phyloP scores from a whole-genome alignment of 345 rosid genomes.

The Salix arbutifolia region DNA sequence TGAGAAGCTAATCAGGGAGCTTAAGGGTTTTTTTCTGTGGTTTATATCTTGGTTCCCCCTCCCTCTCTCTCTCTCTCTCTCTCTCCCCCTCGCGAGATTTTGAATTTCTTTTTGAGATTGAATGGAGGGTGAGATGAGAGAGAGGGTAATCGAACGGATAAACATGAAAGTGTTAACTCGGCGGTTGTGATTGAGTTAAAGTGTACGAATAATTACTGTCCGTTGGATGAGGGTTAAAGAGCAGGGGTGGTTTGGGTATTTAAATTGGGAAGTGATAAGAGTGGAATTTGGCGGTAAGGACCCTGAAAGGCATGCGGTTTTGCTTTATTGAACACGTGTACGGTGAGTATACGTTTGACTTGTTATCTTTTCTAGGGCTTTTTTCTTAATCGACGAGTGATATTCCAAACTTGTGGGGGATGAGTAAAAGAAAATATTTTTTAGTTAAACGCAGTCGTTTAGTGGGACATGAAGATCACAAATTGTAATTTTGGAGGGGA shows the following conservation, averaged over 20 bases:
- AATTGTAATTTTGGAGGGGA: too few relatives aligned
- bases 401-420: conserved; percentile 5
- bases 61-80: conserved; percentile 9
- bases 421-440: not conserved
- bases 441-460: too few relatives aligned
- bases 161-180: conserved; percentile 22
- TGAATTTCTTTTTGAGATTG: conserved; percentile 26
- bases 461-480: too few relatives aligned
- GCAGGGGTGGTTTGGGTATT: conserved; percentile 10
- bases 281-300: conserved; percentile 53
- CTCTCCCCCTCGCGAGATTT: conserved; percentile 27
- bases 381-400: conserved; percentile 18
- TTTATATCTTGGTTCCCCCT: not conserved
- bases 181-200: conserved; percentile 29
- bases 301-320: not conserved
- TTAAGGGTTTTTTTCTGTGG: not conserved
- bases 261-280: conserved; percentile 1
- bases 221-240: conserved; percentile 26
- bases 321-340: conserved; percentile 13
- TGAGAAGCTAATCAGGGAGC: not conserved
- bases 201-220: not conserved
- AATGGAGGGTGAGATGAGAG: conserved; percentile 20
- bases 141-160: conserved; percentile 23
- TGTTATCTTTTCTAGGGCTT: not conserved
- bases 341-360: not conserved